Conservation (phyloP, 208 protist genomes). For the Leishmania arabica region DNA sequence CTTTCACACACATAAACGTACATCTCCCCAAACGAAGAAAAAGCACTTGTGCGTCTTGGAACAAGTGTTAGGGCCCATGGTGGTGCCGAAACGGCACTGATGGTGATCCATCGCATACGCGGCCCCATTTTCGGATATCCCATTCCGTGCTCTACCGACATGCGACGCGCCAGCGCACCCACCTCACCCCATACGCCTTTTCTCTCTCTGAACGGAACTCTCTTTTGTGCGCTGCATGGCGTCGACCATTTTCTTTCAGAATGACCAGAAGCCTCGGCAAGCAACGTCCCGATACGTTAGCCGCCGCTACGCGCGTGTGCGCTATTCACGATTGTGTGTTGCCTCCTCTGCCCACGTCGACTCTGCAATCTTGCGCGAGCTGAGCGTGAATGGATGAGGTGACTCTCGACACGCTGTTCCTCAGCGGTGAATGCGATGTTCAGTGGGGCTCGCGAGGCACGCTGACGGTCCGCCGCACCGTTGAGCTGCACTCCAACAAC, state of each 20-base stretch:
- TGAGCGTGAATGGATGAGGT: slow-evolving; percentile 33
- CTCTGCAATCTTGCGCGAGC: neutral
- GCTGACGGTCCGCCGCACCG: slow-evolving; percentile 36
- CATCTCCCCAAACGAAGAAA: neutral
- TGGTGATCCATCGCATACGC: neutral
- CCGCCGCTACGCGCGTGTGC: neutral
- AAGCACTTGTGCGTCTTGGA: neutral
- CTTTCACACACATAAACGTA: neutral
- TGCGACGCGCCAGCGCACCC: neutral
- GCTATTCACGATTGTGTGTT: neutral
- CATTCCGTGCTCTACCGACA: neutral
- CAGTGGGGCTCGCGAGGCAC: slow-evolving; percentile 31
- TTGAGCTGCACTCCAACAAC: slow-evolving; percentile 60
- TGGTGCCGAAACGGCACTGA: neutral
- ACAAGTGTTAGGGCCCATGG: neutral
- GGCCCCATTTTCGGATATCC: neutral
- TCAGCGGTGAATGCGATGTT: slow-evolving; percentile 39
- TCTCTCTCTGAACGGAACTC: neutral
- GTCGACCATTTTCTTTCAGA: neutral
- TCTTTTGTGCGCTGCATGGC: neutral
- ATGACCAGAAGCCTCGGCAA: neutral
- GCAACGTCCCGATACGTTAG: neutral
- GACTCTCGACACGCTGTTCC: slow-evolving; percentile 48
- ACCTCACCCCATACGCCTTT: neutral
- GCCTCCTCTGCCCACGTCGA: neutral